These are phyloP conservation scores for Skeletonema grethae DNA, from an alignment of 108 stramenopile species.

Conservation along the genomic window DNA sequence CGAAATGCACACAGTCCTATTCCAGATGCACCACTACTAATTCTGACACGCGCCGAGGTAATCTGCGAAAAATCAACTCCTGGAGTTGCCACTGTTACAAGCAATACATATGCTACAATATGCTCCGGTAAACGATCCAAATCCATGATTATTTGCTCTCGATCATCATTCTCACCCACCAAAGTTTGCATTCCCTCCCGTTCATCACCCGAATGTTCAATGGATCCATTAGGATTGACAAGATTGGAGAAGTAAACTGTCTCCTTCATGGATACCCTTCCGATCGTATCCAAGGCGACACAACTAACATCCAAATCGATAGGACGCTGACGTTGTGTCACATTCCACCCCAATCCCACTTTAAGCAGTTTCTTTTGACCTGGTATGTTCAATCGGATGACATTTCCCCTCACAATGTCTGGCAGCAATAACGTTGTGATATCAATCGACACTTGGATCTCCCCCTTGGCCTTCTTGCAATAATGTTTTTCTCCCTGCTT, in stretches of 20 bases:
- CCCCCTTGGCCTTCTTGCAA: slow-evolving; percentile 28
- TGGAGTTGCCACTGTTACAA: slow-evolving; percentile 56
- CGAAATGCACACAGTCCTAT: slow-evolving; percentile 29
- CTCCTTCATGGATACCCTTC: slow-evolving; percentile 43
- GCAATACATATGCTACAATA: slow-evolving; percentile 41
- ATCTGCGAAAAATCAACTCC: slow-evolving; percentile 40
- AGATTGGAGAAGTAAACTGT: slow-evolving; percentile 57
- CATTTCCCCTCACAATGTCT: slow-evolving; percentile 21
- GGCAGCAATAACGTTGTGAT: slow-evolving; percentile 15
- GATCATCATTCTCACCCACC: slow-evolving; percentile 28
- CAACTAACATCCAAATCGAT: slow-evolving; percentile 54
- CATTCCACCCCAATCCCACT: slow-evolving; percentile 54
- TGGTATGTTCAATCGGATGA: slow-evolving; percentile 21
- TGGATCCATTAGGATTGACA: slow-evolving; percentile 54
- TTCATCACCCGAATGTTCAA: slow-evolving; percentile 50
- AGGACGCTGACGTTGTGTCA: slow-evolving; percentile 11
- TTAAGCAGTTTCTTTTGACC: slow-evolving; percentile 24
- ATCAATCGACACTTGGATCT: slow-evolving; percentile 25
- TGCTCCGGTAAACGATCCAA: slow-evolving; percentile 32
- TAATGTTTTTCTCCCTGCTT: slow-evolving; percentile 21
- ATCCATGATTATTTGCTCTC: slow-evolving; percentile 45
- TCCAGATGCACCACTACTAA: slow-evolving; percentile 19
- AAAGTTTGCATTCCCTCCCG: slow-evolving; percentile 24
- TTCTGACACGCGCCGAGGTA: slow-evolving; percentile 39
- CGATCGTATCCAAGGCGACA: slow-evolving; percentile 43